Evolutionary conservation across 768 basidiomycete species (phyloP).

Genomic region (Macrolepiota fuliginosa): DNA sequence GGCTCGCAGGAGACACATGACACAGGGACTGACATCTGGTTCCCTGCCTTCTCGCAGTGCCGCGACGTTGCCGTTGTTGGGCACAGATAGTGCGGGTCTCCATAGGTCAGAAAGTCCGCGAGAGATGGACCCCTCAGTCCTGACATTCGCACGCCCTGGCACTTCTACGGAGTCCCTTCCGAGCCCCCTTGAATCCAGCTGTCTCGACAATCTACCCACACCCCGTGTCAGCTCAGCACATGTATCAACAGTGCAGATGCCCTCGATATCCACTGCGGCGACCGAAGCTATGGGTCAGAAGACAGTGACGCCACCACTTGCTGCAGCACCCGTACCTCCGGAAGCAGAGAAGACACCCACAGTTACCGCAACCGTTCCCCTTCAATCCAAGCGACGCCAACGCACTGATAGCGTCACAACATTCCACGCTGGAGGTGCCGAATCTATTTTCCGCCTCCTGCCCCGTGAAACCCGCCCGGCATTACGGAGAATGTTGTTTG

Average conservation of each 20-base stretch:
- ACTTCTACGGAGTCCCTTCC: slow-evolving; percentile 74
- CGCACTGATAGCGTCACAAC: slow-evolving; percentile 58
- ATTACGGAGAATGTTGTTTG: slow-evolving; percentile 89
- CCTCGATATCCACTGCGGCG: slow-evolving; percentile 9
- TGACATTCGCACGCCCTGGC: slow-evolving; percentile 72
- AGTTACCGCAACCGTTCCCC: slow-evolving; percentile 16
- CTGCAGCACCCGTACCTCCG: neutral
- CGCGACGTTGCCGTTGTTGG: slow-evolving; percentile 7
- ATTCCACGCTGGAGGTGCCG: slow-evolving; percentile 73
- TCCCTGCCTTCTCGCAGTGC: slow-evolving; percentile 12
- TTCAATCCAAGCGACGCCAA: slow-evolving; percentile 30
- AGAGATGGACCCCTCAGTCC: slow-evolving; percentile 74
- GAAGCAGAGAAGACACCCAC: slow-evolving; percentile 10
- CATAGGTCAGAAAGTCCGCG: slow-evolving; percentile 39
- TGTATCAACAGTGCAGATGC: neutral
- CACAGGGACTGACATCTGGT: slow-evolving; percentile 1
- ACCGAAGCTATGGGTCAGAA: slow-evolving; percentile 10
- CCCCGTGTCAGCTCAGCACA: slow-evolving; percentile 24
- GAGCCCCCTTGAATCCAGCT: slow-evolving; percentile 20
- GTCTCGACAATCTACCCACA: slow-evolving; percentile 29
- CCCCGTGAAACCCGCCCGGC: slow-evolving; percentile 91
- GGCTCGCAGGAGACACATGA: slow-evolving; percentile 14
- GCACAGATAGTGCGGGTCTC: neutral
- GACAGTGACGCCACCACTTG: slow-evolving; percentile 12
- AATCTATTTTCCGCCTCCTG: slow-evolving; percentile 94